Evolutionary conservation across 2,329 filamentous ascomycete genomes (phyloP), one percentile per base, ranked within the genome.

Genomic region (Helminthosporium solani): DNA sequence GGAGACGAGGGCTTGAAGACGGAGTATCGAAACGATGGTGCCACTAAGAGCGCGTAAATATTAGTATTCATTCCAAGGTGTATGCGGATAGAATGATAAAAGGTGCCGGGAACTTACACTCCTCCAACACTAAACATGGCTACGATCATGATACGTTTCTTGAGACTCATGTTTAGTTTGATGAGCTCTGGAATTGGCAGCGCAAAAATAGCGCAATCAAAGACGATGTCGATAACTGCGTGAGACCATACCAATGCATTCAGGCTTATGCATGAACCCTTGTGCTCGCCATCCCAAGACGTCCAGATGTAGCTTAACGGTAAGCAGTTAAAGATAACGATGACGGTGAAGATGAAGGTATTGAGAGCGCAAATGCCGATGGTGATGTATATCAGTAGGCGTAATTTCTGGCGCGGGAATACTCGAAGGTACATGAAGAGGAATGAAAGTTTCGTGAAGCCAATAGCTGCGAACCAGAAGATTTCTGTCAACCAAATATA

Each of bases 1-100:
- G 35, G 64, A 48, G 36, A 75, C 64, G 4, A 75, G 59, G 4
- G 67, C 67, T 6, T 62, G 60, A 2, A 76, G 55, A 2, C 73
- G 70, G 18, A 77, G 50, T 44, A 70, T 63, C 40, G 72, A 74
- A 27, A 75, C 60, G 14, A 75, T 46, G 7, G 72, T 71, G 42
- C 73, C 71, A 44, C 70, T 74, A 9, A 5, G 23, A 9, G 9
- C 23, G 23, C 5, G 23, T 9, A 9, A 6, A 21, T 3, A 19
- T 34, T 39, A 34, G 70, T 58, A 46, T 70, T 68, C 58, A 63
- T 68, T 27, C 9, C 7, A 19, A 19, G 16, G 12, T 18, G 12
- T 18, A 36, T 3, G 3, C 7, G 14, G 15, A 18, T 16, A 19
- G 19, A 35, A 18, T 15, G 35, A 33, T 8, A 19, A 34, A 9